phyloP scores from a whole-genome alignment of 805 yeast species.

The Pichia nakasei region DNA sequence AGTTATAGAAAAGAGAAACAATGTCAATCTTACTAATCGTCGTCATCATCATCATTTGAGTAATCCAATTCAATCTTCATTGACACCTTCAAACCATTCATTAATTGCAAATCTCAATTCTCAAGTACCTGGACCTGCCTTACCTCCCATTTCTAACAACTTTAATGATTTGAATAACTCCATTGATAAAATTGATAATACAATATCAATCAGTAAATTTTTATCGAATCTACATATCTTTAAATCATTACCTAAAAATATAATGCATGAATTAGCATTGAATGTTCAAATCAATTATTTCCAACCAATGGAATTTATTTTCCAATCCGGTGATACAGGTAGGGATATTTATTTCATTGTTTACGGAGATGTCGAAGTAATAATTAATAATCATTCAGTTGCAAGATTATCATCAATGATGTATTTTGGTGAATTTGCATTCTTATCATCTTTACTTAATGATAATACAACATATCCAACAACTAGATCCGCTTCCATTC shows the following conservation, averaged over 20 bases:
- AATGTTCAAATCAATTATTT: slow-evolving; percentile 48
- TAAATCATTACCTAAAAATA: slow-evolving; percentile 44
- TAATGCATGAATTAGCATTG: slow-evolving; percentile 56
- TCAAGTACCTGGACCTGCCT: slow-evolving; percentile 32
- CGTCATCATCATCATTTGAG: not conserved
- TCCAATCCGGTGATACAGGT: slow-evolving; percentile 51
- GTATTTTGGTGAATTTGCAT: slow-evolving; percentile 74
- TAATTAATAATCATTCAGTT: slow-evolving; percentile 35
- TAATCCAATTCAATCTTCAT: not conserved
- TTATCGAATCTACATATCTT: slow-evolving; percentile 52
- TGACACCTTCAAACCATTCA: slow-evolving; percentile 16
- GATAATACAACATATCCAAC: slow-evolving; percentile 17
- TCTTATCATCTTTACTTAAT: slow-evolving; percentile 37
- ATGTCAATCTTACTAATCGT: not conserved
- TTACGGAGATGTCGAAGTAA: slow-evolving; percentile 63
- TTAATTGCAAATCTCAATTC: slow-evolving; percentile 26
- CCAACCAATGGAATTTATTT: slow-evolving; percentile 50
- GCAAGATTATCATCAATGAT: slow-evolving; percentile 57
- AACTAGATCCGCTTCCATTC: slow-evolving; percentile 50
- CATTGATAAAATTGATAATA: slow-evolving; percentile 38
- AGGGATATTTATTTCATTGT: slow-evolving; percentile 60
- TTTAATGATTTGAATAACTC: not conserved
- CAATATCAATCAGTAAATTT: slow-evolving; percentile 47
- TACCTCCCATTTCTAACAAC: slow-evolving; percentile 25
- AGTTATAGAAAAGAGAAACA: slow-evolving; percentile 53